These are phyloP conservation scores for Auricularia sp. DNA, from an alignment of 768 basidiomycete genomes.

Conservation along the genomic window DNA sequence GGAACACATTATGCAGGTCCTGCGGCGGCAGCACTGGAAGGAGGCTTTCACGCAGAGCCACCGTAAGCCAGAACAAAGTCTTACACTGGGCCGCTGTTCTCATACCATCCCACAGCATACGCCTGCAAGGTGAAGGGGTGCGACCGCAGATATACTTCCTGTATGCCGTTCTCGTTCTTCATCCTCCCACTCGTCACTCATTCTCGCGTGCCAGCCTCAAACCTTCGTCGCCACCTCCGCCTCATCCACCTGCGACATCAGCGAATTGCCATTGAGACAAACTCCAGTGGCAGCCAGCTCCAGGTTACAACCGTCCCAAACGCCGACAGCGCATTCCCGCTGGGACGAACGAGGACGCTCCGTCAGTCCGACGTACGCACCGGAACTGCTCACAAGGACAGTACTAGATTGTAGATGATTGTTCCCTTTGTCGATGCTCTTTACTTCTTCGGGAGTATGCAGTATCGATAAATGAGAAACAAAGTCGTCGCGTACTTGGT, in stretches of 20 bases:
- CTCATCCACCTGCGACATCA: constrained; percentile 4
- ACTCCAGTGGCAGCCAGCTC: too few species aligned
- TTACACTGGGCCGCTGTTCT: background rate
- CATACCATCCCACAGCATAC: background rate
- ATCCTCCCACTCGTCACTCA: background rate
- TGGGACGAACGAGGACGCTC: too few species aligned
- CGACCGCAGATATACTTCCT: background rate
- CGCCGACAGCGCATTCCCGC: too few species aligned
- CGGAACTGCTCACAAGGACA: too few species aligned
- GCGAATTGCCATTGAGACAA: too few species aligned
- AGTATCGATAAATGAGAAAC: too few species aligned
- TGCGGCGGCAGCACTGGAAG: background rate
- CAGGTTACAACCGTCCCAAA: too few species aligned
- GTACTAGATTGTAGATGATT: too few species aligned
- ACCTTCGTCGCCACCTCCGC: background rate
- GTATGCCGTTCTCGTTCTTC: background rate
- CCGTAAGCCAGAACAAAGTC: background rate
- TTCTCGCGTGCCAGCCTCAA: background rate
- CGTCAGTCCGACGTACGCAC: too few species aligned
- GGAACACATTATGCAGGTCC: background rate
- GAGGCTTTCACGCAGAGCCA: background rate
- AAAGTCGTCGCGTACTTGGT: too few species aligned
- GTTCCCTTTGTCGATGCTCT: too few species aligned
- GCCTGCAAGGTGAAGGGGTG: background rate
- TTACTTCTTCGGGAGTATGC: too few species aligned